phyloP scores from a whole-genome alignment of 164 flowering plant species.

The Chloranthus sessilifolius region DNA sequence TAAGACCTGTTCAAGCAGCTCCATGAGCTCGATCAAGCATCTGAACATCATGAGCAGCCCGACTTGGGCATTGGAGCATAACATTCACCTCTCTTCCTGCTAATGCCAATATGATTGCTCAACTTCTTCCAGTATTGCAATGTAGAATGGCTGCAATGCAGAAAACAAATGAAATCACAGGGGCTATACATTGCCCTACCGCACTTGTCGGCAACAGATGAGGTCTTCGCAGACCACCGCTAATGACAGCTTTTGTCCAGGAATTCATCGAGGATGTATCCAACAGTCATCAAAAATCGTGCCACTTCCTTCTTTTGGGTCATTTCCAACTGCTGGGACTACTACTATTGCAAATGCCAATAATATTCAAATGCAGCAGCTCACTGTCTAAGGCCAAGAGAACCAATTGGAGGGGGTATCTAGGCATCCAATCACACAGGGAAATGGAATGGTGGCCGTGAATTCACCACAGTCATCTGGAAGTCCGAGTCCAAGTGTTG shows the following conservation, averaged over 20 bases:
- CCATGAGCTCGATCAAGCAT: conserved; percentile 45
- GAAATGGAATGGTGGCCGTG: conserved; percentile 59
- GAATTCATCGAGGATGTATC: conserved; percentile 71
- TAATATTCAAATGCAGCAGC: conserved; percentile 44
- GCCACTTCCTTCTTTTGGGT: conserved; percentile 44
- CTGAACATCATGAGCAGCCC: conserved; percentile 55
- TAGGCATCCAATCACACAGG: conserved; percentile 37
- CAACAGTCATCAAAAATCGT: conserved; percentile 55
- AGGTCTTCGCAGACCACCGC: conserved; percentile 43
- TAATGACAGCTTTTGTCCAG: conserved; percentile 63
- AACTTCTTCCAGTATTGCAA: conserved; percentile 74
- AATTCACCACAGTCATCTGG: conserved; percentile 51
- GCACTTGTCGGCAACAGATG: conserved; percentile 49
- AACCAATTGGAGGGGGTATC: conserved; percentile 32
- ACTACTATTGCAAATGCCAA: conserved; percentile 30
- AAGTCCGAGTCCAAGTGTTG: conserved; percentile 44
- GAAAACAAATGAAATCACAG: conserved; percentile 52
- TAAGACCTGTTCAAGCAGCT: conserved; percentile 45
- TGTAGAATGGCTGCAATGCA: conserved; percentile 65
- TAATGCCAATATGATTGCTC: conserved; percentile 71
- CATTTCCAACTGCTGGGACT: conserved; percentile 38
- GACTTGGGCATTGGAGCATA: conserved; percentile 83
- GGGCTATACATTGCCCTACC: conserved; percentile 43
- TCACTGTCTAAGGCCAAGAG: conserved; percentile 43
- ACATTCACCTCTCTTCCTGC: conserved; percentile 81